A percentile compares a stretch with the other conserved stretches of the same genome.
phyloP scores from a whole-genome alignment of 305 asterid genomes.

The Fraxinus baroniana region DNA sequence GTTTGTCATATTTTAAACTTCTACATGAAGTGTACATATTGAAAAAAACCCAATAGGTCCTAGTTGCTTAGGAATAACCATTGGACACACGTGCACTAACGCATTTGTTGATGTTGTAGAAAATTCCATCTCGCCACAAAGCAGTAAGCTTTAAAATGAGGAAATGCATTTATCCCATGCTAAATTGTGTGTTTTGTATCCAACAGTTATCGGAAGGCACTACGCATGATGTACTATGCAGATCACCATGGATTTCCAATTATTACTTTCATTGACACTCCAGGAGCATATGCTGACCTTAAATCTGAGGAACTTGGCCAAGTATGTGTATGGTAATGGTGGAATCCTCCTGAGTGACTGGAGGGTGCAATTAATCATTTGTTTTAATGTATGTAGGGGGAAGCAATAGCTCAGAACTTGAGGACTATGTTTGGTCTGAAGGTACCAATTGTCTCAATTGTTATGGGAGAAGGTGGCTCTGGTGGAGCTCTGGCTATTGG shows the following conservation, averaged over 20 bases:
- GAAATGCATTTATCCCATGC: constrained; percentile 6
- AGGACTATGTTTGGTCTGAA: constrained; percentile 93
- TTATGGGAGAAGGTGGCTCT: constrained; percentile 94
- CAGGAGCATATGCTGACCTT: constrained; percentile 97
- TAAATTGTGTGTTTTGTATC: constrained; percentile 26
- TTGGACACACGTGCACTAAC: not conserved
- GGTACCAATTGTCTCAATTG: constrained; percentile 80
- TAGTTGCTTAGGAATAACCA: constrained; percentile 1
- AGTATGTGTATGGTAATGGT: constrained; percentile 43
- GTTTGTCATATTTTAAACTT: constrained; percentile 10
- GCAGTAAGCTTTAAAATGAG: not conserved
- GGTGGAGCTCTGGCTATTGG: constrained; percentile 98
- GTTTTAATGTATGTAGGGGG: constrained; percentile 53
- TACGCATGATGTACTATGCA: constrained; percentile 96
- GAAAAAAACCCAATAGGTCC: constrained; percentile 4
- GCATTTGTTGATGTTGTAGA: not conserved
- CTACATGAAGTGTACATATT: constrained; percentile 8
- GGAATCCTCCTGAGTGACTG: constrained; percentile 1
- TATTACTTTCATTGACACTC: constrained; percentile 90
- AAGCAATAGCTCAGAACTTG: constrained; percentile 85
- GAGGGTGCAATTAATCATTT: constrained; percentile 14
- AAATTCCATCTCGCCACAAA: constrained; percentile 3
- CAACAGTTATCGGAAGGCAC: constrained; percentile 91
- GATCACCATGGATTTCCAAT: constrained; percentile 98
- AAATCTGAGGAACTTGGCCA: constrained; percentile 92